Conservation (phyloP, 2,329 filamentous ascomycete genomes). For the Grosmannia serpens region DNA sequence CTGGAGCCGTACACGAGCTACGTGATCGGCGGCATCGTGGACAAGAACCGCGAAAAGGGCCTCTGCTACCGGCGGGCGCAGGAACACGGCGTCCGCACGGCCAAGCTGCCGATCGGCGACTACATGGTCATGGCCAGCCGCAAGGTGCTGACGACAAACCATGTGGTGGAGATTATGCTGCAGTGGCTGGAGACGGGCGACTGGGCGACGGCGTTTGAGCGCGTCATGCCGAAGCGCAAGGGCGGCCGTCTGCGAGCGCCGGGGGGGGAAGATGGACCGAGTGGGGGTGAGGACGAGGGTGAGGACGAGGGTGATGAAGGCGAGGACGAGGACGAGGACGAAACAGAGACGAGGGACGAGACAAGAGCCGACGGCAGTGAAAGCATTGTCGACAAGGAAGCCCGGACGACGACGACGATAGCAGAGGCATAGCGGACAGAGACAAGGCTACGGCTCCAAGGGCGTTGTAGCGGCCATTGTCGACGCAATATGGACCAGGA, state of each 20-base stretch:
- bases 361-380: neutral
- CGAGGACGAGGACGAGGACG: neutral
- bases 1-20: constrained; percentile 85
- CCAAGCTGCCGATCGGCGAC: constrained; percentile 87
- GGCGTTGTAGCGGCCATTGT: neutral
- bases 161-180: constrained; percentile 94
- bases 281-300: constrained; percentile 18
- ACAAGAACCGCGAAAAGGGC: constrained; percentile 93
- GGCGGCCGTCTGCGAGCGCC: constrained; percentile 53
- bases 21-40: constrained; percentile 86
- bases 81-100: constrained; percentile 68
- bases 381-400: neutral
- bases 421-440: neutral
- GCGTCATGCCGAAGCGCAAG: constrained; percentile 84
- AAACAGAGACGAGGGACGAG: neutral
- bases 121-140: constrained; percentile 86
- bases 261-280: constrained; percentile 9
- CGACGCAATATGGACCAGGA: too few species aligned
- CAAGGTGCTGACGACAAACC: constrained; percentile 82
- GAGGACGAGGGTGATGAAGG: constrained; percentile 8
- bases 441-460: neutral
- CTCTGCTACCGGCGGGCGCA: constrained; percentile 77
- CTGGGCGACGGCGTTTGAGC: constrained; percentile 82
- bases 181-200: constrained; percentile 82
- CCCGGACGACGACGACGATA: neutral